Evolutionary conservation across 225 moss, liverwort and hornwort species (phyloP), one percentile per base, ranked within the genome.

Genomic region (Polytrichum commune): DNA sequence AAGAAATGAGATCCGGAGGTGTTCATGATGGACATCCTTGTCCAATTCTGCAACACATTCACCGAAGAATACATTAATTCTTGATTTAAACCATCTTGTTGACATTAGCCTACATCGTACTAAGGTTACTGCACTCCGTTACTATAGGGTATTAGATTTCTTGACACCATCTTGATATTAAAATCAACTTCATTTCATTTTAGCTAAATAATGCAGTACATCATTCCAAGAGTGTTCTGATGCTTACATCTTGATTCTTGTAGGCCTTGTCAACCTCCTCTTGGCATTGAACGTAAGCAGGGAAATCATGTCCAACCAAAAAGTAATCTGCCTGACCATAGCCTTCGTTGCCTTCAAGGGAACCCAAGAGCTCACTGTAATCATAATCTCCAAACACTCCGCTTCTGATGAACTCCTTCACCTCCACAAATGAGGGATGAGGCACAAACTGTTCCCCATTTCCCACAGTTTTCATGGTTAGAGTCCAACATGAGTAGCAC

Each of bases 1-100:
- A 94, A 97, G 19, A 88, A 86, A 62, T 88, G 78, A 0, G 94
- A 94, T 38, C 97, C 97, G n/a, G 97, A 91, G 8, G 92, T 92
- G 76, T 97, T 97, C 76, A 97, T 78, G 57, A 97, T 94, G 29
- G 94, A 97, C 97, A 97, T 94, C 81, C 77, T 94, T 18, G 91
- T 92, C 97, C 97, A 94, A 71, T 83, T 94, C 94, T 97, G 94
- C 78, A 76, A 46, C 64, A 53, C 69, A 70, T 24, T 28, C 27
- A 24, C 8, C 35, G 3, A 46, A 46, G 13, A 13, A 46, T 13
- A 46, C 0, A 16, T 10, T 1, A 46, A 46, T 4, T 13, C 16
- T 0, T 13, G 46, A 32, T 32, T 29, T 29, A 0, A 1, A 33
- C 1, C 33, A 8, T 8, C 33, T 8, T 8, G 33, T 33, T 33